Evolutionary conservation across 768 basidiomycete species (phyloP).

Genomic region (Suillus occidentalis): DNA sequence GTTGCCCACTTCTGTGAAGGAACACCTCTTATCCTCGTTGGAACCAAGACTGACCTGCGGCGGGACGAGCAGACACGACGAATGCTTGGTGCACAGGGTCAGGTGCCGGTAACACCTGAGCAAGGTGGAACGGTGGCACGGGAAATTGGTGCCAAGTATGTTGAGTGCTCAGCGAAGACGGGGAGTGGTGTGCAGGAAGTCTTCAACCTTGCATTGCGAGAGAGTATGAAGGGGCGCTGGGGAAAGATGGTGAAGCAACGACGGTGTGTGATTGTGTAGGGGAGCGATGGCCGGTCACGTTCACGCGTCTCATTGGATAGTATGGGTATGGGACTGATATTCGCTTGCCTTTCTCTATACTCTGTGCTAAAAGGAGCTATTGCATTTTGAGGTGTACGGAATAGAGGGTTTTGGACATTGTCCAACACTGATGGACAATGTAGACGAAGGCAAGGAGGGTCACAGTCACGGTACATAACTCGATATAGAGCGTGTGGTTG

Average conservation of each 20-base stretch:
- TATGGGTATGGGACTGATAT: conserved; percentile 23
- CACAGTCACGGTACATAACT: conserved; percentile 35
- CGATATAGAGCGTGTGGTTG: conserved; percentile 32
- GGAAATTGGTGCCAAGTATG: conserved; percentile 91
- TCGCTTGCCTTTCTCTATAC: conserved; percentile 21
- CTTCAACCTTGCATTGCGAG: conserved; percentile 83
- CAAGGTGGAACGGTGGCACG: conserved; percentile 85
- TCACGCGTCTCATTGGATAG: conserved; percentile 8
- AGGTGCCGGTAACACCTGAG: conserved; percentile 74
- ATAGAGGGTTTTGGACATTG: conserved; percentile 21
- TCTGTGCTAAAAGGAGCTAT: conserved; percentile 13
- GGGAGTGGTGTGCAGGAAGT: conserved; percentile 90
- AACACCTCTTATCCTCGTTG: conserved; percentile 89
- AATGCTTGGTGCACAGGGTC: conserved; percentile 89
- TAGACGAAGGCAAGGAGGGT: conserved; percentile 36
- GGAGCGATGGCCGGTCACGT: background rate
- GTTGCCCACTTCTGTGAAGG: conserved; percentile 90
- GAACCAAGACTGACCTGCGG: conserved; percentile 91
- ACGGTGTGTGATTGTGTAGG: conserved; percentile 64
- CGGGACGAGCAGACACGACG: conserved; percentile 81
- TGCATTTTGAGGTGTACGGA: conserved; percentile 26
- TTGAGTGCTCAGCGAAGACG: conserved; percentile 94
- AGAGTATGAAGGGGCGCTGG: conserved; percentile 84
- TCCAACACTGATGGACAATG: conserved; percentile 28
- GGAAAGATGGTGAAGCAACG: conserved; percentile 67